Evolutionary conservation across 768 basidiomycete genomes (phyloP), one percentile per base, ranked within the genome.

Genomic region (Crassisporium funariophilum): DNA sequence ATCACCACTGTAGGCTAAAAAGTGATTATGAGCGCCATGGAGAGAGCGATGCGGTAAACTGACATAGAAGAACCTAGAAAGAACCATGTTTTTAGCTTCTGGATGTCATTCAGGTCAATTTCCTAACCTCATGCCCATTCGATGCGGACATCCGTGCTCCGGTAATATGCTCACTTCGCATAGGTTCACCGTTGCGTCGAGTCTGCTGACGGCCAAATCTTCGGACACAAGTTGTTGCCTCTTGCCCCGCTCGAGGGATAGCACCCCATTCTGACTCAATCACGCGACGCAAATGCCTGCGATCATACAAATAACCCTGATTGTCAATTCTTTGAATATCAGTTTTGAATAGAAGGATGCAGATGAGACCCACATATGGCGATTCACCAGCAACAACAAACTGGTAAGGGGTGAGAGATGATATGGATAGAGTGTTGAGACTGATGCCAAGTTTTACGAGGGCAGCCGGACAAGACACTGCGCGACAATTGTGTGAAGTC

Each of bases 371-470:
- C 56, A 91, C 91, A 61, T 81, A 86, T 35, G 83, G 80, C 0
- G 86, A 82, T 52, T 86, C 81, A 24, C 92, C 92, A 3, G 88
- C 91, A 24, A 93, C 90, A 15, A 93, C 83, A 52, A 94, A 84
- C 46, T 91, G 85, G 57, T 89, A 86, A 0, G 91, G 91, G 0
- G 87, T 83, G 11, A 92, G 70, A 2, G 86, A 79, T 13, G 92
- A 92, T 17, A 88, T 68, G 2, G 89, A 78, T 35, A 94, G 66
- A 15, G 88, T 82, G 6, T 83, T 90, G 36, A 94, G 73, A 41
- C 84, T 75, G 63, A 83, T 73, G 41, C 77, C 73, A 29, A 89
- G 65, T 51, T 77, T 75, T 15, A 91, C 76, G 12, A 95, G 71
- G 2, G 91, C 85, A 13, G 83, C 69, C 17, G 91, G 84, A 61